Percentiles rank a stretch among this genome's conserved stretches.
These are phyloP conservation scores for Nitzschia inconspicua DNA, from an alignment of 108 stramenopile species.

Conservation along the genomic window DNA sequence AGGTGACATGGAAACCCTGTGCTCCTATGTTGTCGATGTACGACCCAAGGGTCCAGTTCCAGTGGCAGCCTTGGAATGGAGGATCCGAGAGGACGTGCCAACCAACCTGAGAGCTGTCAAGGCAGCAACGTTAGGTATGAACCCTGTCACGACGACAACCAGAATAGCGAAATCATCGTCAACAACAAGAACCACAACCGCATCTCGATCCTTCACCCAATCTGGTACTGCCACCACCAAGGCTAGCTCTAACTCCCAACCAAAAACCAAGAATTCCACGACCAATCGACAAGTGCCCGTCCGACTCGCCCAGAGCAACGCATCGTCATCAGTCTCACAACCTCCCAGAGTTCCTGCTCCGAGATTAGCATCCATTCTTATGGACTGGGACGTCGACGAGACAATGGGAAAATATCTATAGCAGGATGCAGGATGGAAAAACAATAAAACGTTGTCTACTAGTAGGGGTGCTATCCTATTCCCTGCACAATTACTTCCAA, in stretches of 20 bases:
- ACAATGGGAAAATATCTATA: constrained; percentile 75
- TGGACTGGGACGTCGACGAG: constrained; percentile 74
- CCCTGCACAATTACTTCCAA: too few relatives aligned
- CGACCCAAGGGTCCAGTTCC: constrained; percentile 90
- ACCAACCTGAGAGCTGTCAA: constrained; percentile 86
- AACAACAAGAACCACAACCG: too few relatives aligned
- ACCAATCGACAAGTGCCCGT: too few relatives aligned
- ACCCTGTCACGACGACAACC: background rate
- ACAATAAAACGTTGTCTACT: too few relatives aligned
- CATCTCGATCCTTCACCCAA: too few relatives aligned
- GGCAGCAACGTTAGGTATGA: constrained; percentile 56
- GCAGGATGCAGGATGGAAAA: background rate
- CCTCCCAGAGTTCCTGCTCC: too few relatives aligned
- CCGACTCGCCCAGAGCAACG: background rate
- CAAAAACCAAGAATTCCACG: too few relatives aligned
- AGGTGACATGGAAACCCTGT: constrained; percentile 41
- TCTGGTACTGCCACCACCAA: too few relatives aligned
- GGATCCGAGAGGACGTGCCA: constrained; percentile 92
- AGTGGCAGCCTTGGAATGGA: constrained; percentile 92
- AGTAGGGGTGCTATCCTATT: too few relatives aligned
- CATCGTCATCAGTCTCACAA: background rate
- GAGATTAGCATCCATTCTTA: too few relatives aligned
- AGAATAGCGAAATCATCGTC: too few relatives aligned
- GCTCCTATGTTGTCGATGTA: constrained; percentile 83
- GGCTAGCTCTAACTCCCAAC: too few relatives aligned